Evolutionary conservation across 169 alveolate species (phyloP).

Genomic region (Plasmodium knowlesi): DNA sequence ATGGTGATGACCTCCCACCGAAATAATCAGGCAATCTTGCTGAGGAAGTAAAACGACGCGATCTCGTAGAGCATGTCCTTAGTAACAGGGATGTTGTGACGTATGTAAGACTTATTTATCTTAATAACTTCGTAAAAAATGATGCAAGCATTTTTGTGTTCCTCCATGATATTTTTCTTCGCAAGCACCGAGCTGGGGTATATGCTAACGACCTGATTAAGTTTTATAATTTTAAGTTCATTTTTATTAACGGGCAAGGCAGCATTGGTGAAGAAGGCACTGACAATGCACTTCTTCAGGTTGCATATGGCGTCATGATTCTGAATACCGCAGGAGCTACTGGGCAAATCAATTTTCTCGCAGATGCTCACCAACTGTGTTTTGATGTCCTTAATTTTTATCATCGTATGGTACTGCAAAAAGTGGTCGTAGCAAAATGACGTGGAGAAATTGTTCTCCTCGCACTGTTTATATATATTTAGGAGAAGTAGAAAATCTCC

Average conservation of each 20-base stretch:
- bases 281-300: slow-evolving; percentile 64
- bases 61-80: slow-evolving; percentile 55
- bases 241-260: slow-evolving; percentile 59
- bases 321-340: slow-evolving; percentile 76
- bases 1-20: not conserved
- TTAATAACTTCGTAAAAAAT: slow-evolving; percentile 75
- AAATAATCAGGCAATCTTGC: not conserved
- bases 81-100: slow-evolving; percentile 54
- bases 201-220: slow-evolving; percentile 71
- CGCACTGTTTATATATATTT: slow-evolving; percentile 98
- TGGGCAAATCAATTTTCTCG: slow-evolving; percentile 84
- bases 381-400: slow-evolving; percentile 97
- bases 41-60: slow-evolving; percentile 51
- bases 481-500: slow-evolving; percentile 98
- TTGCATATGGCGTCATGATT: slow-evolving; percentile 47
- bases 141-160: slow-evolving; percentile 43
- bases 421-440: slow-evolving; percentile 98
- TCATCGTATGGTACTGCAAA: slow-evolving; percentile 95
- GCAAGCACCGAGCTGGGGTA: slow-evolving; percentile 67
- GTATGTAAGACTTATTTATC: slow-evolving; percentile 62
- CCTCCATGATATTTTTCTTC: slow-evolving; percentile 73
- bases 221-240: slow-evolving; percentile 62
- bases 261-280: slow-evolving; percentile 72
- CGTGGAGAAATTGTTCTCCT: slow-evolving; percentile 93
- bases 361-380: slow-evolving; percentile 91